Evolutionary conservation across 2,329 filamentous ascomycete species (phyloP), one percentile per base, ranked within the genome.

Genomic region (Claviceps sp.): DNA sequence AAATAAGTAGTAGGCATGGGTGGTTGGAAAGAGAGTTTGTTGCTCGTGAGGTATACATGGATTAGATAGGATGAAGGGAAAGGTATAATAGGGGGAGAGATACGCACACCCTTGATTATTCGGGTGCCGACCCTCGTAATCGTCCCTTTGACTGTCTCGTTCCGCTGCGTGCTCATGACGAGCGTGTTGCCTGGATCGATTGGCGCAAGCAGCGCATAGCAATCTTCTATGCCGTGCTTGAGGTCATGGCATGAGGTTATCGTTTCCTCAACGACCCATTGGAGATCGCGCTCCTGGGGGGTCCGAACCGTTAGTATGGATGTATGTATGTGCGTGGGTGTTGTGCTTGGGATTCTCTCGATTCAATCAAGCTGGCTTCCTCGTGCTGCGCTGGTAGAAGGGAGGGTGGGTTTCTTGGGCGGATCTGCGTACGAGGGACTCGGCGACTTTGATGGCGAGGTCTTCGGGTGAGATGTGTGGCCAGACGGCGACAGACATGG

Each of bases 131-230:
- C 81, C 51, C 93, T 81, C 1, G 91, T 97, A 55, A 97, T 81
- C 60, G 88, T 87, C 18, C 93, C 93, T 67, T 98, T 98, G 56
- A 97, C 82, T 58, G 79, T 82, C 71, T 98, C 93, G 52, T 88
- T 91, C 52, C 90, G 81, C 52, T 85, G 78, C 14, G 90, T 94
- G 55, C 86, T 93, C 58, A 98, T 77, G 34, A 93, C 90, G 30
- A 98, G 79, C 1, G 91, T 98, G 60, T 84, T 90, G 8, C 89
- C 89, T 1, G 85, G 83, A 63, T 95, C 88, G 56, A 84, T 78
- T 1, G 91, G 89, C 7, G 88, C 85, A 34, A 98, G 81, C 24
- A 97, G 78, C 18, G 85, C 82, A 59, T 89, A 88, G 70, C 90
- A 96, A 69, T 96, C 89, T 65, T 93, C 83, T 3, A 97, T 79